These are phyloP conservation scores for Calophaca sinica DNA, from an alignment of 306 rosid species.

Conservation along the genomic window DNA sequence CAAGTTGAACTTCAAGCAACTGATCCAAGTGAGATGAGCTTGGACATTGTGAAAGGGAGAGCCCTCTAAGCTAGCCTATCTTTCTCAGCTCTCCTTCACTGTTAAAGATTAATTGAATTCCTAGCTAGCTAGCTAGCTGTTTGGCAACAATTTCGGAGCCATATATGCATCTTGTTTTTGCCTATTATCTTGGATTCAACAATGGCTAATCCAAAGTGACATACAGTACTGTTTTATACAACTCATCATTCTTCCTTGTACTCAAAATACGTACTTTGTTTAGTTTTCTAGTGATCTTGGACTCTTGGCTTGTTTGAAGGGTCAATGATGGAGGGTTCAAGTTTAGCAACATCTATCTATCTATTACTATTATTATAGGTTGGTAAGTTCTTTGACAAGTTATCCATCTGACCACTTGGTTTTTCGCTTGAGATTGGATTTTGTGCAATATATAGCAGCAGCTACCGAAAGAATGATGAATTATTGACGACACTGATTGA, in stretches of 20 bases:
- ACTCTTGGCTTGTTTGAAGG: constrained; percentile 36
- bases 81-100: constrained; percentile 12
- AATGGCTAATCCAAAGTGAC: constrained; percentile 36
- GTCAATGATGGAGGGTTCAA: constrained; percentile 38
- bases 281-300: constrained; percentile 38
- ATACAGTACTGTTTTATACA: not conserved
- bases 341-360: constrained; percentile 31
- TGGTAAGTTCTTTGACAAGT: constrained; percentile 25
- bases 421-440: constrained; percentile 41
- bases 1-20: constrained; percentile 90
- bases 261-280: constrained; percentile 19
- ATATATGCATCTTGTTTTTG: constrained; percentile 31
- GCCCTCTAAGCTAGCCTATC: constrained; percentile 49
- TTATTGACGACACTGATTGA: not conserved
- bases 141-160: constrained; percentile 38
- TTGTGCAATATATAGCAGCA: constrained; percentile 23
- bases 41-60: constrained; percentile 81
- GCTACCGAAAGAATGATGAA: constrained; percentile 40
- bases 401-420: constrained; percentile 23
- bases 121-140: constrained; percentile 13
- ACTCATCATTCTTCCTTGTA: constrained; percentile 42
- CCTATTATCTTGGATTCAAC: constrained; percentile 40
- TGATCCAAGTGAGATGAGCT: constrained; percentile 91
- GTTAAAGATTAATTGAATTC: constrained; percentile 29
- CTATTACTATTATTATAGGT: not conserved